phyloP scores from a whole-genome alignment of 306 rosid species.

The Quillaja saponaria region DNA sequence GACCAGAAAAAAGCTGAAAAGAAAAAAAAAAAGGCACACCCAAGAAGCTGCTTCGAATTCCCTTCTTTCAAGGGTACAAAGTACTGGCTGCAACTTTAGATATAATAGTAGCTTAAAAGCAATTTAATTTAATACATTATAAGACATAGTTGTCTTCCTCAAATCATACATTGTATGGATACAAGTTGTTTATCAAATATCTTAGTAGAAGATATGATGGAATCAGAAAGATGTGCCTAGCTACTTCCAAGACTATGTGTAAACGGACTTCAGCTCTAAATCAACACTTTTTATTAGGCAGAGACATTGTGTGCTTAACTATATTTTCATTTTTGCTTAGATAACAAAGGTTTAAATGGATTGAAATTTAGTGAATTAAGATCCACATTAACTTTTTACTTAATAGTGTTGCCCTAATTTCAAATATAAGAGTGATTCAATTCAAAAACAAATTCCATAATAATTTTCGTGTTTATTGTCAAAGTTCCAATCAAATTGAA shows the following conservation, averaged over 20 bases:
- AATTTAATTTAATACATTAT: constrained; percentile 23
- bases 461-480: too few relatives aligned
- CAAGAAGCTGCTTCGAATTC: constrained; percentile 41
- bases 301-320: constrained; percentile 11
- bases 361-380: too few relatives aligned
- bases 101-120: constrained; percentile 17
- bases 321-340: constrained; percentile 8
- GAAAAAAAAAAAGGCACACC: constrained; percentile 8
- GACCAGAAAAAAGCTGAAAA: constrained; percentile 31
- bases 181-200: background rate
- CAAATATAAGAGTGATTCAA: too few relatives aligned
- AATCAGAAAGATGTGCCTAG: background rate
- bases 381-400: too few relatives aligned
- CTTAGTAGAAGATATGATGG: constrained; percentile 4
- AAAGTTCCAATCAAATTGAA: too few relatives aligned
- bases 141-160: constrained; percentile 34
- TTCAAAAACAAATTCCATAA: too few relatives aligned
- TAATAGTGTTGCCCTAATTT: too few relatives aligned
- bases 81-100: constrained; percentile 38
- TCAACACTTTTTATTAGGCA: too few relatives aligned
- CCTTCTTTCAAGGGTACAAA: constrained; percentile 36
- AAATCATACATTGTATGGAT: constrained; percentile 17
- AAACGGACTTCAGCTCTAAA: constrained; percentile 30
- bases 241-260: constrained; percentile 19
- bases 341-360: too few relatives aligned